Evolutionary conservation across 2,329 filamentous ascomycete species (phyloP).

Genomic region (Colletotrichum neosansevieriae): DNA sequence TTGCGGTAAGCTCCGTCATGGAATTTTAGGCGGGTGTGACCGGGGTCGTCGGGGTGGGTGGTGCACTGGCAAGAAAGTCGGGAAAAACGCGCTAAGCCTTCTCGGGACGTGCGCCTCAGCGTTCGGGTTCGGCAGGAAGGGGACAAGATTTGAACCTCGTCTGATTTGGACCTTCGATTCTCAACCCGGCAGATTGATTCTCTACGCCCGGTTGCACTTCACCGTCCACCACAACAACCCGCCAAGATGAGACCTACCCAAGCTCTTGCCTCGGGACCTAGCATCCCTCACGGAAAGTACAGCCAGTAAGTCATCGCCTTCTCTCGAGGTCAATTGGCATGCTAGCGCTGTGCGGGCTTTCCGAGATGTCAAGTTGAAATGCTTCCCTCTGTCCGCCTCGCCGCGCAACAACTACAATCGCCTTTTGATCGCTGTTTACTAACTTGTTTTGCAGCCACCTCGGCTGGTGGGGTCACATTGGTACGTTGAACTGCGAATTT

Average conservation of each 20-base stretch:
- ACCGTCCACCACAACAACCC: constrained; percentile 35
- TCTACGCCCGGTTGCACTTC: constrained; percentile 29
- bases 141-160: constrained; percentile 46
- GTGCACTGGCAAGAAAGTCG: constrained; percentile 18
- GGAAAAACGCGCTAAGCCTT: constrained; percentile 46
- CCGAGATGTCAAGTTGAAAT: constrained; percentile 10
- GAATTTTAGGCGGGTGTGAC: constrained; percentile 36
- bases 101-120: constrained; percentile 44
- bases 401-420: constrained; percentile 4
- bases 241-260: constrained; percentile 58
- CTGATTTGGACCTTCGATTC: constrained; percentile 34
- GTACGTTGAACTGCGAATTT: constrained; percentile 56
- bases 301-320: constrained; percentile 54
- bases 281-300: constrained; percentile 56
- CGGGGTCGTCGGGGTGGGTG: constrained; percentile 32
- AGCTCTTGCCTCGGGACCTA: constrained; percentile 53
- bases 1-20: constrained; percentile 38
- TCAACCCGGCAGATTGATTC: constrained; percentile 9
- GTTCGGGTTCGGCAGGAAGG: constrained; percentile 45
- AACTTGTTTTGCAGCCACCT: constrained; percentile 68
- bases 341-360: constrained; percentile 48
- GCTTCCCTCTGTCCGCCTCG: background rate
- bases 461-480: constrained; percentile 80
- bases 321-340: constrained; percentile 26
- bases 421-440: constrained; percentile 37